Percentiles rank a stretch among this genome's conserved stretches.
These are phyloP conservation scores for Cercospora citrullina DNA, from an alignment of 2,329 filamentous ascomycete genomes.

Conservation along the genomic window DNA sequence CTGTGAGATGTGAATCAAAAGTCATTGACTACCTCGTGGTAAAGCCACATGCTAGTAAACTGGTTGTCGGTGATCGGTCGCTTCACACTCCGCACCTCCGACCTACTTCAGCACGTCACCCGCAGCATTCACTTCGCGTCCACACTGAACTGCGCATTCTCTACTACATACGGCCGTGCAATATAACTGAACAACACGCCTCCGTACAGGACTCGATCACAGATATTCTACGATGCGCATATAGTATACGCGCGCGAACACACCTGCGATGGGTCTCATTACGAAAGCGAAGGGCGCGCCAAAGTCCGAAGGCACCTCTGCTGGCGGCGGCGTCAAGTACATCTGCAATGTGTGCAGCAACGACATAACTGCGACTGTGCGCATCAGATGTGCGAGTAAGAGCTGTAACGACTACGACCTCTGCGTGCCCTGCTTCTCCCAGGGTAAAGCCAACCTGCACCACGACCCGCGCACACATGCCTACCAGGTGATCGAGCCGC, in stretches of 20 bases:
- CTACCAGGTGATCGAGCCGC: constrained; percentile 94
- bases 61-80: background rate
- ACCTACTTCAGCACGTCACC: background rate
- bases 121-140: background rate
- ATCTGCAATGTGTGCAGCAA: constrained; percentile 96
- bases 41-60: background rate
- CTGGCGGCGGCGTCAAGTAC: constrained; percentile 66
- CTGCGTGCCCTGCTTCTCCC: constrained; percentile 90
- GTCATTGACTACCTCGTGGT: no score
- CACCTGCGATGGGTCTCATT: constrained; percentile 36
- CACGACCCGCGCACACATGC: constrained; percentile 86
- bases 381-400: constrained; percentile 84
- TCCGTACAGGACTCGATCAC: background rate
- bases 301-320: constrained; percentile 27
- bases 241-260: constrained; percentile 11
- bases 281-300: constrained; percentile 39
- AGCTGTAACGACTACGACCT: constrained; percentile 93
- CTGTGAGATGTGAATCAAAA: background rate
- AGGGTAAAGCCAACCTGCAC: constrained; percentile 74
- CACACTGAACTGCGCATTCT: background rate
- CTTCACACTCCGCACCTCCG: background rate
- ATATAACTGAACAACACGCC: background rate
- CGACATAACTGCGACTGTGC: constrained; percentile 95
- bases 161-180: background rate
- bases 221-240: constrained; percentile 6